Percentiles rank a stretch among this genome's conserved stretches.
phyloP scores from a whole-genome alignment of 768 basidiomycete species.

The Boletus tomentosulus region DNA sequence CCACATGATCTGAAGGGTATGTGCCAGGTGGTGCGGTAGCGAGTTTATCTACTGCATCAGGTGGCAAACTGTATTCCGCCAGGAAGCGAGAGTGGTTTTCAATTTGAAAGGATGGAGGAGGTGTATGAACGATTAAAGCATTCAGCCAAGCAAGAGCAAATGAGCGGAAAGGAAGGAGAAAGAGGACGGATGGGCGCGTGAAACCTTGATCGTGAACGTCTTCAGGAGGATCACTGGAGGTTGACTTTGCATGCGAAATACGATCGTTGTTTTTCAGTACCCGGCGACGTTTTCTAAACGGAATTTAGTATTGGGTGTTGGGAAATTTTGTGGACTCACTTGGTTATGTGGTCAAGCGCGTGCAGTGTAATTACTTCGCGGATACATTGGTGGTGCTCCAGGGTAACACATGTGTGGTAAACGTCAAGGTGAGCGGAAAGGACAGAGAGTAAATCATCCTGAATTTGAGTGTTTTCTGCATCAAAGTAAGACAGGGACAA shows the following conservation, averaged over 20 bases:
- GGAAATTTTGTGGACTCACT: conserved; percentile 41
- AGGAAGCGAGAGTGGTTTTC: conserved; percentile 85
- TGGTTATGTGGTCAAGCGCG: conserved; percentile 83
- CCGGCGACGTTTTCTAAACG: conserved; percentile 76
- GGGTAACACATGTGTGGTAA: conserved; percentile 62
- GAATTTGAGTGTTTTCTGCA: conserved; percentile 49
- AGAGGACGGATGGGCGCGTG: conserved; percentile 89
- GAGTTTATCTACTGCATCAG: conserved; percentile 77
- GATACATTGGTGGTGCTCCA: conserved; percentile 57
- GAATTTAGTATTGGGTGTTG: not conserved
- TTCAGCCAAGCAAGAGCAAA: conserved; percentile 79
- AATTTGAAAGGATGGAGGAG: conserved; percentile 69
- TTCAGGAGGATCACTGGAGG: conserved; percentile 54
- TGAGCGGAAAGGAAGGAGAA: conserved; percentile 92
- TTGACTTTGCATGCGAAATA: conserved; percentile 66
- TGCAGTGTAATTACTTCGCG: conserved; percentile 76
- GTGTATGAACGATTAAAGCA: conserved; percentile 74
- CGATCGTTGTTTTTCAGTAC: conserved; percentile 94
- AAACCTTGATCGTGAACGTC: conserved; percentile 96
- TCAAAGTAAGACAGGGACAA: conserved; percentile 3
- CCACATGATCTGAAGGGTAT: conserved; percentile 86
- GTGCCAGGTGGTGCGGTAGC: conserved; percentile 65
- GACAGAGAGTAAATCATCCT: conserved; percentile 63
- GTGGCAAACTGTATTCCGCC: conserved; percentile 77
- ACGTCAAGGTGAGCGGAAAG: conserved; percentile 72